phyloP scores from a whole-genome alignment of 2,329 filamentous ascomycete genomes.

The Albifimbria verrucaria region DNA sequence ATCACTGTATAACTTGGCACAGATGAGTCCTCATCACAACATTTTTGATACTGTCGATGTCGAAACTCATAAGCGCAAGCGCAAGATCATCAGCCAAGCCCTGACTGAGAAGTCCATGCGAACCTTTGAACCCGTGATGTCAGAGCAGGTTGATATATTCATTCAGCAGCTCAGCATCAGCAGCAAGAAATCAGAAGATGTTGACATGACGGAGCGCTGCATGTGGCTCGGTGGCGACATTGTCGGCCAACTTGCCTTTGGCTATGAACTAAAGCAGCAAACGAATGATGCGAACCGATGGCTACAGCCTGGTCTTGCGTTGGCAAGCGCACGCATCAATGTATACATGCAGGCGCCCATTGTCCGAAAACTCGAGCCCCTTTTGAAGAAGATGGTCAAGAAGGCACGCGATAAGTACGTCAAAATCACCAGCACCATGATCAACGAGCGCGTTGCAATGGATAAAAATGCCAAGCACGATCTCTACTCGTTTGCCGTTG shows the following conservation, averaged over 20 bases:
- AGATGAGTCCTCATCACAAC: not conserved
- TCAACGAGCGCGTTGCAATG: not conserved
- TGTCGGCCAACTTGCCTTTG: slow-evolving; percentile 5
- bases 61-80: slow-evolving; percentile 1
- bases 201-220: slow-evolving; percentile 1
- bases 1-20: not conserved
- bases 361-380: not conserved
- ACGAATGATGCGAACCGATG: not conserved
- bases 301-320: not conserved
- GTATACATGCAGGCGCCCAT: not conserved
- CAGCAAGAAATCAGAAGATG: not conserved
- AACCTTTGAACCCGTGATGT: slow-evolving; percentile 9
- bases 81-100: slow-evolving; percentile 5
- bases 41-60: slow-evolving; percentile 6
- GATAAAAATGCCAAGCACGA: not conserved
- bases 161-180: not conserved
- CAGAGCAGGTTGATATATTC: slow-evolving; percentile 8
- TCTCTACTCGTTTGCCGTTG: not conserved
- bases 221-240: slow-evolving; percentile 5
- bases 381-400: not conserved
- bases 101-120: slow-evolving; percentile 8
- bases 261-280: slow-evolving; percentile 4
- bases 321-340: not conserved
- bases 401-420: not conserved
- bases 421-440: not conserved